Conservation (phyloP, 1,284 basidiomycete species). For the Inonotus hispidus region DNA sequence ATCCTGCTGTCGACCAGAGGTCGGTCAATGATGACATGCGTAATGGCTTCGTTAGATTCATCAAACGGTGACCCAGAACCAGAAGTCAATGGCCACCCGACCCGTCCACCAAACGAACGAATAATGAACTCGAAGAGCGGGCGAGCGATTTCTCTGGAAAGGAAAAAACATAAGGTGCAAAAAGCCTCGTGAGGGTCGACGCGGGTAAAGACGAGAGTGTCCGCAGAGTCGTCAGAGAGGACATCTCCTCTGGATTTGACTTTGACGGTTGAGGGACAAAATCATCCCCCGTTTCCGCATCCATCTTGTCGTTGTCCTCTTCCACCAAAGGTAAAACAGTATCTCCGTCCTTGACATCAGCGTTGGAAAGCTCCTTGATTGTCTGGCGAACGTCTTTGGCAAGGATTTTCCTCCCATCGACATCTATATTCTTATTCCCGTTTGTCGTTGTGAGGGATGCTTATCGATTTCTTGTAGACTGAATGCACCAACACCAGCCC, state of each 20-base stretch:
- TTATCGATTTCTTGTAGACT: conserved; percentile 56
- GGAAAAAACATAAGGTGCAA: conserved; percentile 89
- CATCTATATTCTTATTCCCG: conserved; percentile 40
- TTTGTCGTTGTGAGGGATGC: conserved; percentile 27
- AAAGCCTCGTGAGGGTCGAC: conserved; percentile 55
- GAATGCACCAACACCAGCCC: conserved; percentile 89
- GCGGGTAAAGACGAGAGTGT: conserved; percentile 59
- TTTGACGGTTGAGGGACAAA: conserved; percentile 65
- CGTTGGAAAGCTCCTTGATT: conserved; percentile 56
- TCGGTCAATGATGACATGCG: conserved; percentile 94
- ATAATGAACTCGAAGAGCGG: conserved; percentile 94
- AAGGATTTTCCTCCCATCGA: conserved; percentile 54
- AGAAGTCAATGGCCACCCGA: conserved; percentile 86
- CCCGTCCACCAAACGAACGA: conserved; percentile 84
- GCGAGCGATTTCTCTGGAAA: conserved; percentile 92
- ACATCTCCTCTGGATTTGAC: conserved; percentile 45
- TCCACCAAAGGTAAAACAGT: conserved; percentile 36
- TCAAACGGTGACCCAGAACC: conserved; percentile 80
- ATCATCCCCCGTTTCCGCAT: conserved; percentile 55
- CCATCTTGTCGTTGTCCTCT: conserved; percentile 20
- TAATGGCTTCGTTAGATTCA: conserved; percentile 77
- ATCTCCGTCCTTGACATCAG: conserved; percentile 32
- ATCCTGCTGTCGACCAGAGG: conserved; percentile 55
- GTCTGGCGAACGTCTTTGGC: conserved; percentile 68
- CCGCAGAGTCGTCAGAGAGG: conserved; percentile 73